phyloP scores from a whole-genome alignment of 2,329 filamentous ascomycete species.

The Pseudodiploospora longispora region DNA sequence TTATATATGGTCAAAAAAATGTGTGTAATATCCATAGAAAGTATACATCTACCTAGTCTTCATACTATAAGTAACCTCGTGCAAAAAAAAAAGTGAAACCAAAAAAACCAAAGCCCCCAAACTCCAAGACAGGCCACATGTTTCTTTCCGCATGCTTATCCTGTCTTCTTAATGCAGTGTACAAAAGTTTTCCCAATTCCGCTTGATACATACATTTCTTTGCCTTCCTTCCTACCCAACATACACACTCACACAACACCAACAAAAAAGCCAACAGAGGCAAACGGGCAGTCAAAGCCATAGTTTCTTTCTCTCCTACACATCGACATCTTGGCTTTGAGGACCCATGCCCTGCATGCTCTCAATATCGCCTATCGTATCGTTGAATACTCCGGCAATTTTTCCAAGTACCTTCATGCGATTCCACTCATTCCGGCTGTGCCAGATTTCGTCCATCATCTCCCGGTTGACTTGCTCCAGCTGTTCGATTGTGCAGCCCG shows the following conservation, averaged over 20 bases:
- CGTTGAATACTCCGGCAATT: slow-evolving; percentile 66
- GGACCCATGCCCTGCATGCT: slow-evolving; percentile 36
- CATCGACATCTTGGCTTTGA: slow-evolving; percentile 29
- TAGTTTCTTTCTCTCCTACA: neutral
- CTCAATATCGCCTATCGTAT: slow-evolving; percentile 62
- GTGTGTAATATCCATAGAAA: slow-evolving; percentile 5
- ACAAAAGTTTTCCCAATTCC: no score
- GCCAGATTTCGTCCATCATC: slow-evolving; percentile 88
- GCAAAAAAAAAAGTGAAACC: neutral
- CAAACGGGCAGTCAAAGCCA: no score
- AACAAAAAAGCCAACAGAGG: no score
- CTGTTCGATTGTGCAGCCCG: slow-evolving; percentile 82
- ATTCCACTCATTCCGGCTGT: slow-evolving; percentile 71
- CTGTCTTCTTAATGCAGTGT: no score
- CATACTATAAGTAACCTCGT: neutral
- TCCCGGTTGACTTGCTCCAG: slow-evolving; percentile 87
- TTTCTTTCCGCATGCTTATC: no score
- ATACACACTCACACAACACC: no score
- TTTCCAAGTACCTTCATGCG: slow-evolving; percentile 60
- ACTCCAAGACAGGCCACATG: slow-evolving; percentile 1
- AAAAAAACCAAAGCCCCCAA: neutral
- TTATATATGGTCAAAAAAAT: neutral
- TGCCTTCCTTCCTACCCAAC: no score
- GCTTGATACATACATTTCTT: no score
- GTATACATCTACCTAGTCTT: slow-evolving; percentile 7